Evolutionary conservation across 108 stramenopile genomes (phyloP).

Genomic region (Schizochytrium sp.): DNA sequence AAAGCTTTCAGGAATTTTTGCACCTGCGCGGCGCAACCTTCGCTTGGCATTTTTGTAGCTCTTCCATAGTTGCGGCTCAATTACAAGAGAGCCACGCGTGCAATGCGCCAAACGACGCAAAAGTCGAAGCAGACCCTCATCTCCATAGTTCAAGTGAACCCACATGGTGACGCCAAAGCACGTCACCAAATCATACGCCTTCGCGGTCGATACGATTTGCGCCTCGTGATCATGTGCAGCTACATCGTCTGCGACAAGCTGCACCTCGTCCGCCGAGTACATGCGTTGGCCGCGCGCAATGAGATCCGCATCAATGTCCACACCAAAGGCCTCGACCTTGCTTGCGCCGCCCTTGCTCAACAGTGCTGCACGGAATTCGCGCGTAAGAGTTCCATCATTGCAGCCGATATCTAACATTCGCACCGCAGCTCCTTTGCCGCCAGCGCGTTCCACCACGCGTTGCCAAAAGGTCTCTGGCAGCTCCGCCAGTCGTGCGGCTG

Average conservation of each 20-base stretch:
- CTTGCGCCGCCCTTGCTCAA: neutral
- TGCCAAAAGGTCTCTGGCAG: neutral
- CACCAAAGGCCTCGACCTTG: neutral
- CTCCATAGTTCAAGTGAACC: neutral
- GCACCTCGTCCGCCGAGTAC: neutral
- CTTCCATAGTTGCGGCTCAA: neutral
- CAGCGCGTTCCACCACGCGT: neutral
- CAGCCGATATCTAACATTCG: neutral
- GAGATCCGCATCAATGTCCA: neutral
- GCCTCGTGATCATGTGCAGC: neutral
- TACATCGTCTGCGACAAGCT: neutral
- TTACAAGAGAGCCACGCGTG: neutral
- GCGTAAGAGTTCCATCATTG: neutral
- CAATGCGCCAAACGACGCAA: neutral
- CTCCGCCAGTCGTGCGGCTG: neutral
- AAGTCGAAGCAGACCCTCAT: neutral
- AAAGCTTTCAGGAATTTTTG: neutral
- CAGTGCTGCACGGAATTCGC: neutral
- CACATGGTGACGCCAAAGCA: constrained; percentile 11
- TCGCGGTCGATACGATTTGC: neutral
- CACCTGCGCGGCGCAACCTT: neutral
- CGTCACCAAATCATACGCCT: neutral
- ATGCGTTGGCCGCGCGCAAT: neutral
- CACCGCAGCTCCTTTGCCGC: neutral
- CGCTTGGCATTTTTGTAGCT: neutral